These are phyloP conservation scores for Pythium brachiatum DNA, from an alignment of 352 stramenopile species.

Conservation along the genomic window DNA sequence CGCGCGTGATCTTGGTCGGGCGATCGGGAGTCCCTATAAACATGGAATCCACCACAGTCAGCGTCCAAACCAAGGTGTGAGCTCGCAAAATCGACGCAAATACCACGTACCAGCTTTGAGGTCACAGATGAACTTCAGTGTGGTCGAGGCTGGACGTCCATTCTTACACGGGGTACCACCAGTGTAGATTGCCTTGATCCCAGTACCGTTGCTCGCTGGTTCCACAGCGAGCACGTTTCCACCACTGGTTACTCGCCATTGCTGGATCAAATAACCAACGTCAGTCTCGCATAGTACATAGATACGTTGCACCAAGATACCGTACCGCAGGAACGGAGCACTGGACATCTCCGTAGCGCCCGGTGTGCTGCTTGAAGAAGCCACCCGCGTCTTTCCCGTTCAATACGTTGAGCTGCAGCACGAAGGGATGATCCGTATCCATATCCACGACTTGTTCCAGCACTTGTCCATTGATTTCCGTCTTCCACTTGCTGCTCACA, in stretches of 20 bases:
- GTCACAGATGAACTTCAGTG: constrained; percentile 69
- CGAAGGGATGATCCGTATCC: constrained; percentile 43
- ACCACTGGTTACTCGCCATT: constrained; percentile 68
- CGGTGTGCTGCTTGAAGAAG: constrained; percentile 63
- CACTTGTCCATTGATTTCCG: constrained; percentile 53
- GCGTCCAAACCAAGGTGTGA: not conserved
- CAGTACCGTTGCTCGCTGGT: constrained; percentile 47
- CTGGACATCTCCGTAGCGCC: constrained; percentile 65
- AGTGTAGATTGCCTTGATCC: constrained; percentile 56
- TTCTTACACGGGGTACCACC: constrained; percentile 50
- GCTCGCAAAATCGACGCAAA: no score
- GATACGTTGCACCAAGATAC: not conserved
- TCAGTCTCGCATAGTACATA: not conserved
- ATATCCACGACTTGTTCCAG: constrained; percentile 58
- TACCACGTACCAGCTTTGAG: constrained; percentile 52
- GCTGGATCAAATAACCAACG: constrained; percentile 28
- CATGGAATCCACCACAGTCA: not conserved
- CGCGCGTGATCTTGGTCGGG: constrained; percentile 28
- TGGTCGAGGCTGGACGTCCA: constrained; percentile 45
- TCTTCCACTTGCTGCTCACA: constrained; percentile 47
- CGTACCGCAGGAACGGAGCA: constrained; percentile 67
- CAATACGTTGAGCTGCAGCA: constrained; percentile 51
- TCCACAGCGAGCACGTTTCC: constrained; percentile 64
- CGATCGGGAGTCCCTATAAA: constrained; percentile 43
- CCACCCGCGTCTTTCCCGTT: constrained; percentile 64